These are phyloP conservation scores for Tetracladium setigerum DNA, from an alignment of 495 filamentous ascomycete genomes.

Conservation along the genomic window DNA sequence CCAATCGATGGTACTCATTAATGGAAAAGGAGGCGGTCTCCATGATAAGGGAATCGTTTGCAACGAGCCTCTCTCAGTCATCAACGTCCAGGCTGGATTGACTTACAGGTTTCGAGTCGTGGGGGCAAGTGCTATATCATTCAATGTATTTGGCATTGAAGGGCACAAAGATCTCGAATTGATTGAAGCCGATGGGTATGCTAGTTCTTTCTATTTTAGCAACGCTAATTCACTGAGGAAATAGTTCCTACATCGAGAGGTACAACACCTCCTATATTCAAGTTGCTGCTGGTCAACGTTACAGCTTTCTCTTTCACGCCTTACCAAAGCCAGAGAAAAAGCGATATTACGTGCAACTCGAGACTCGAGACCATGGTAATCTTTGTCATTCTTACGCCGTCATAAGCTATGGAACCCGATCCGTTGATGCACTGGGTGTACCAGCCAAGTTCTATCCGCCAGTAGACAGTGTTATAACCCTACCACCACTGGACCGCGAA, in stretches of 20 bases:
- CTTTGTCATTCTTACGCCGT: constrained; percentile 39
- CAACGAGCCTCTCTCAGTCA: constrained; percentile 30
- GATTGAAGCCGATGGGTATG: constrained; percentile 44
- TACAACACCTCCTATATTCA: constrained; percentile 37
- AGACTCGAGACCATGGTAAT: constrained; percentile 37
- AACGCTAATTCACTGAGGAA: background rate
- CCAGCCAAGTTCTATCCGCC: constrained; percentile 20
- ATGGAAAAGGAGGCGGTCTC: constrained; percentile 27
- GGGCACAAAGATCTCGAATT: constrained; percentile 41
- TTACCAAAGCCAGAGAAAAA: constrained; percentile 26
- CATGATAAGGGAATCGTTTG: constrained; percentile 30
- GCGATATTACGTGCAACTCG: constrained; percentile 45
- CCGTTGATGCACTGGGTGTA: constrained; percentile 16
- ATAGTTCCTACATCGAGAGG: constrained; percentile 33
- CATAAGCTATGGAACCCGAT: constrained; percentile 33
- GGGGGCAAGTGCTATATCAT: constrained; percentile 42
- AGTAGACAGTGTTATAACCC: constrained; percentile 21
- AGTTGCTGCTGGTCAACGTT: constrained; percentile 46
- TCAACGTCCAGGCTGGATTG: constrained; percentile 45
- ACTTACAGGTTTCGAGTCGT: constrained; percentile 50
- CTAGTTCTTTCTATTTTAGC: constrained; percentile 1
- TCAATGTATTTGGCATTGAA: constrained; percentile 39
- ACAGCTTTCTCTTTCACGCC: constrained; percentile 41
- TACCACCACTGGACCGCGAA: constrained; percentile 30
- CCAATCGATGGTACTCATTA: constrained; percentile 40